Base-by-base conservation (phyloP, 1,139 yeast species). In the Taphrina deformans region DNA sequence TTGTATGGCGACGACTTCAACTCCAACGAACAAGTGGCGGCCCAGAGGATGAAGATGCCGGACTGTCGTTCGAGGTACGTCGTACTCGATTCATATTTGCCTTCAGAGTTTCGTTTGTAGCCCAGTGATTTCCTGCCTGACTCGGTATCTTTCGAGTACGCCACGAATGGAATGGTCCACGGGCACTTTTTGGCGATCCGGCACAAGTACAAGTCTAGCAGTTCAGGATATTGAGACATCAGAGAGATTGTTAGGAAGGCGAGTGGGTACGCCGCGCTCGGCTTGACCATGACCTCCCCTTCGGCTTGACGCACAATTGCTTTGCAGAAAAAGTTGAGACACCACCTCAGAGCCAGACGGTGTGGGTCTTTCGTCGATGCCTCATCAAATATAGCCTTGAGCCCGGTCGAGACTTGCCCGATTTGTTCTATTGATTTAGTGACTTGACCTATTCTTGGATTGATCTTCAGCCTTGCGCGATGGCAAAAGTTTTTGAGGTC, bases 121-220 rank as follows among this genome's bases (percentile, higher is more conserved):
- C 97, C 99, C 97, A 93, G 90, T 55, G 87, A 79, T 10, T 75
- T 70, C 65, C 97, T 79, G 3, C 97, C 97, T 70, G 87, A 88
- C 70, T 87, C 97, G 0, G 97, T 88, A 66, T 87, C 90, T 35
- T 88, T 83, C 0, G 33, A 23, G 45, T 65, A 55, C 46, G 67
- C 64, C 16, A 67, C 63, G 51, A 40, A 70, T 0, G 99, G 99
- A 55, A 95, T 85, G 24, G 92, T 82, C 67, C 83, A 83, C 0
- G 99, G 98, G 72, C 99, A 93, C 72, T 92, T 90, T 73, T 92
- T 92, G 44, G 90, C 88, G 72, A 93, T 83, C 70, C 98, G 81
- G 0, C 98, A 96, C 71, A 85, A 76, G 44, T 93, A 74, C 64
- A 82, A 83, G 66, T 87, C 87, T 50, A 83, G 81, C 65, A 93